These are phyloP conservation scores for Fimicolochytrium jonesii DNA, from an alignment of 192 early-diverging fungal genomes.

Conservation along the genomic window DNA sequence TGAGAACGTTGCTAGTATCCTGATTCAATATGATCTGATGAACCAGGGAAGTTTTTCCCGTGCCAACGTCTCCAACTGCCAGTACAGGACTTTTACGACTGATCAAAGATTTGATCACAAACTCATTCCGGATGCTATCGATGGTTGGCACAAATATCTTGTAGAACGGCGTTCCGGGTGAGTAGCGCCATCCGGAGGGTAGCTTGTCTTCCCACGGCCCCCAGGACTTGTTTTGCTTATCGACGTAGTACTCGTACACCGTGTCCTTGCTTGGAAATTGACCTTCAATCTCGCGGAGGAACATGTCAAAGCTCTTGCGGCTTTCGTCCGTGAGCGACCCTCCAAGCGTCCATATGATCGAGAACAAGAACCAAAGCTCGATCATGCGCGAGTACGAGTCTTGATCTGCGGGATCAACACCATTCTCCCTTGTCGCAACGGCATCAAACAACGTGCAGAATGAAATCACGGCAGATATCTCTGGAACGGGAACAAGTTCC, in stretches of 20 bases:
- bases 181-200: constrained; percentile 45
- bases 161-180: constrained; percentile 46
- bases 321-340: constrained; percentile 51
- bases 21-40: constrained; percentile 45
- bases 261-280: constrained; percentile 60
- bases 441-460: constrained; percentile 50
- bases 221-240: constrained; percentile 50
- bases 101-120: constrained; percentile 44
- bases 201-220: constrained; percentile 57
- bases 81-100: constrained; percentile 44
- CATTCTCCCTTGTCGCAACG: constrained; percentile 47
- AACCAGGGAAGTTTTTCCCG: constrained; percentile 55
- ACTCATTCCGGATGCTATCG: constrained; percentile 57
- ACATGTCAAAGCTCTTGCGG: constrained; percentile 51
- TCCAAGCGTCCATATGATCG: constrained; percentile 54
- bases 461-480: constrained; percentile 42
- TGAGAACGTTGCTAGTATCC: constrained; percentile 36
- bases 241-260: constrained; percentile 56
- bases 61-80: constrained; percentile 54
- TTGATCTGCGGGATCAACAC: constrained; percentile 42
- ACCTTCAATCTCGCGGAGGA: constrained; percentile 55
- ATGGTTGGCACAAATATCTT: constrained; percentile 64
- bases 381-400: constrained; percentile 50
- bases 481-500: constrained; percentile 50
- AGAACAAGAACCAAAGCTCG: constrained; percentile 56